Evolutionary conservation across 2,329 filamentous ascomycete genomes (phyloP), one percentile per base, ranked within the genome.

Genomic region (Emergomyces africanus): DNA sequence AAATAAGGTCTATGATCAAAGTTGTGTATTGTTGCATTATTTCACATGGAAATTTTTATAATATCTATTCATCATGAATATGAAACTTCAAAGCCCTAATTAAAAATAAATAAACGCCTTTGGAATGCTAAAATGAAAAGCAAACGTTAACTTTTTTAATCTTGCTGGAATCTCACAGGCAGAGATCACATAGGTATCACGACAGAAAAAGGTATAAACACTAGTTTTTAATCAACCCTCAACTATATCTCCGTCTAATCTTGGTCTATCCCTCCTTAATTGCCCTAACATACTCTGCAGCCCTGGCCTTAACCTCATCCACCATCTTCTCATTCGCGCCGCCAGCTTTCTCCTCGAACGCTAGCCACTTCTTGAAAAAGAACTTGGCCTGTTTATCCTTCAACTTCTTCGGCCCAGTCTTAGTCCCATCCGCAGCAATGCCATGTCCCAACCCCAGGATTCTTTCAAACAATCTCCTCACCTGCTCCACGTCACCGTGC

Each of bases 361-460:
- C 83, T 60, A 87, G 82, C 94, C 94, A 99, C 66, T 88, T 83
- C 76, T 89, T 89, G 76, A 97, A 99, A 79, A 95, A 89, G 69
- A 85, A 87, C 76, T 87, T 86, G 18, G 90, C 90, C 70, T 90
- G 83, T 70, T 89, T 85, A 46, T 87, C 83, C 79, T 95, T 96
- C 65, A 96, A 78, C 67, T 79, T 77, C 75, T 84, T 85, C 42
- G 81, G 80, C 18, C 60, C 61, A 15, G 61, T 61, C 65, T 81
- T 69, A 2, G 72, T 66, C 53, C 73, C 68, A 60, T 83, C 30
- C 14, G 65, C 64, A 25, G 69, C 69, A n/a, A 70, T 63, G 35
- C 67, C 63, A 66, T 72, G 82, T 79, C 68, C 68, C 42, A 74
- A 68, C 6, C 73, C 73, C 58, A 78, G 70, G 33, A 91, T 87